These are phyloP conservation scores for Bromus sterilis DNA, from an alignment of 176 grass and related monocot genomes.

Conservation along the genomic window DNA sequence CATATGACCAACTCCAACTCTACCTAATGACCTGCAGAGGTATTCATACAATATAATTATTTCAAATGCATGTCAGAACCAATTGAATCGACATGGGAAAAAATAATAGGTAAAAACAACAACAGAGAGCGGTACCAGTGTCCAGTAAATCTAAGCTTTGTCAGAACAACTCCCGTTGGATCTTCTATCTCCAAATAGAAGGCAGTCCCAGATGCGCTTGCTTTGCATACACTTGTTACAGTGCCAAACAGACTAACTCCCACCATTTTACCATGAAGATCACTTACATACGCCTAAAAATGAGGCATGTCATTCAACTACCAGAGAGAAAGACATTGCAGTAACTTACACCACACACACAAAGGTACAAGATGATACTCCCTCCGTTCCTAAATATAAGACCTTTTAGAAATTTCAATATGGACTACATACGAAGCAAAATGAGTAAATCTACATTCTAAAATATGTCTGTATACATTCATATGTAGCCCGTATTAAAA, in stretches of 20 bases:
- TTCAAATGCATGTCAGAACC: constrained; percentile 20
- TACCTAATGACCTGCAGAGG: constrained; percentile 79
- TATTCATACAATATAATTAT: constrained; percentile 18
- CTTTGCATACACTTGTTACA: constrained; percentile 54
- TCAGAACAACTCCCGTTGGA: constrained; percentile 50
- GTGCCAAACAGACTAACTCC: constrained; percentile 78
- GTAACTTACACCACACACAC: neutral
- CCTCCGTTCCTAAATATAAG: too few relatives aligned
- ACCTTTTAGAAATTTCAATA: too few relatives aligned
- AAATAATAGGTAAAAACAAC: constrained; percentile 19
- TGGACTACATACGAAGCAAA: too few relatives aligned
- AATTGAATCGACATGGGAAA: constrained; percentile 7
- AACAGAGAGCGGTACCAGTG: constrained; percentile 45
- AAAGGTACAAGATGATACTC: neutral
- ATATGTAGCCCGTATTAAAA: too few relatives aligned
- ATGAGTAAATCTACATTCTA: too few relatives aligned
- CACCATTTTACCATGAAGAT: constrained; percentile 73
- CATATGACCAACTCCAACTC: constrained; percentile 72
- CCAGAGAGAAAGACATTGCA: neutral
- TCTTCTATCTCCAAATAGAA: constrained; percentile 83
- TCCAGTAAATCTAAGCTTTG: constrained; percentile 64
- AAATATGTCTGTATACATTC: too few relatives aligned
- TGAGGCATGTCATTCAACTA: constrained; percentile 4
- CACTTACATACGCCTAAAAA: constrained; percentile 59
- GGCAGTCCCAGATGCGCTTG: constrained; percentile 34